Base-by-base conservation (phyloP, 2,329 filamentous ascomycete genomes). In the Grosmannia clavigera region DNA sequence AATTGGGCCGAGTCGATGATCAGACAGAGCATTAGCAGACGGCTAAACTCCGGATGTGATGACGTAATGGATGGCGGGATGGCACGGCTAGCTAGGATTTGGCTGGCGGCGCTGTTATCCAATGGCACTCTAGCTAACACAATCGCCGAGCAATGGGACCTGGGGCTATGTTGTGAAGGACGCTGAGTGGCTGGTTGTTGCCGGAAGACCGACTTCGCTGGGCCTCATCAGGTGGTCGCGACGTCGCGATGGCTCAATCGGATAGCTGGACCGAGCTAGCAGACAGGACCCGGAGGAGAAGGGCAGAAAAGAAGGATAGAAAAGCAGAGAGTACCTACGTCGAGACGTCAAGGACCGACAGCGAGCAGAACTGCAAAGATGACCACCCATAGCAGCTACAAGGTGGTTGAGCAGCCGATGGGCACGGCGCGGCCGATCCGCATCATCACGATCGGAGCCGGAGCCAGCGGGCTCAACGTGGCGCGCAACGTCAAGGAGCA, bases 371-470 rank as follows among this genome's bases (percentile, higher is more conserved):
- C 38, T 5, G 38, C 38, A 6, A 54, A 12, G 29, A 54, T 54
- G 52, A 29, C 5, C 29, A 54, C n/a, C 29, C 12, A 35, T 11
- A 40, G 48, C 33, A 9, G 19, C 2, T 64, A 63, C 58, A 54
- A 29, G 1, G 29, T 64, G 12, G 11, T 51, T 19, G 61, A 64
- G 27, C 43, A 63, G 57, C 60, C 57, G 11, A 27, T 61, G 46
- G 62, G 60, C n/a, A 60, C 58, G 19, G 48, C 58, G 25, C 61
- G 61, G 22, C 54, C 59, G 29, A 46, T 65, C 29, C 63, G 63
- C 22, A 62, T 71, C 27, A 69, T 79, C 16, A 74, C 72, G 61
- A 68, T 79, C 48, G 77, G 77, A 11, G 77, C 76, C 16, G 78
- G 78, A 10, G 61, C 61, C 19, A 62, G 61, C 52, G 63, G 63